Evolutionary conservation across 1,284 basidiomycete species (phyloP).

Genomic region (Ganoderma meredithae): DNA sequence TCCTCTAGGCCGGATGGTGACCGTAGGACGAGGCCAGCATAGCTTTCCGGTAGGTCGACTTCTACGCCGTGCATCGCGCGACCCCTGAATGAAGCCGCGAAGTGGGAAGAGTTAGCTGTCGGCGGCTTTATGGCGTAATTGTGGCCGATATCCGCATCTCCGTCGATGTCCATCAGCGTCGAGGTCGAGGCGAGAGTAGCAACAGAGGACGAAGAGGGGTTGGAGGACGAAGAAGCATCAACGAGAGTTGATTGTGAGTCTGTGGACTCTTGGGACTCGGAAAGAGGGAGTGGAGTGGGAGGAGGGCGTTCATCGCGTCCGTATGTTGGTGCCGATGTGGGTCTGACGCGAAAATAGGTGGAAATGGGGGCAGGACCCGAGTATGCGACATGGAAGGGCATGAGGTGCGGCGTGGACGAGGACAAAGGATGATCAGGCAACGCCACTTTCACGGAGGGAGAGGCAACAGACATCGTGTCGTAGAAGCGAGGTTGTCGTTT

Average conservation of each 20-base stretch:
- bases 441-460: slow-evolving; percentile 22
- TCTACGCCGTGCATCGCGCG: slow-evolving; percentile 71
- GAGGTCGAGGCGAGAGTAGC: slow-evolving; percentile 3
- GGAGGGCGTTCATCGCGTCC: slow-evolving; percentile 38
- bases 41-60: slow-evolving; percentile 69
- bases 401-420: slow-evolving; percentile 62
- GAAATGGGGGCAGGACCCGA: slow-evolving; percentile 75
- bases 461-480: slow-evolving; percentile 11
- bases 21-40: slow-evolving; percentile 67
- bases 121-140: neutral
- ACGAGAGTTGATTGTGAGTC: slow-evolving; percentile 31
- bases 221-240: slow-evolving; percentile 19
- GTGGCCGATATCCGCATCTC: neutral
- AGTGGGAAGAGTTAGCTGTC: slow-evolving; percentile 43
- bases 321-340: slow-evolving; percentile 46
- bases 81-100: slow-evolving; percentile 75
- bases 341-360: slow-evolving; percentile 70
- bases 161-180: slow-evolving; percentile 24
- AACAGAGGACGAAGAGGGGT: slow-evolving; percentile 13
- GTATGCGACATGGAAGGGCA: slow-evolving; percentile 82
- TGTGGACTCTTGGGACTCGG: neutral
- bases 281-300: neutral
- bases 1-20: slow-evolving; percentile 38
- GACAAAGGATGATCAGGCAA: slow-evolving; percentile 37
- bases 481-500: neutral